Base-by-base conservation (phyloP, 805 yeast genomes). In the Sugiyamaella marilandica region DNA sequence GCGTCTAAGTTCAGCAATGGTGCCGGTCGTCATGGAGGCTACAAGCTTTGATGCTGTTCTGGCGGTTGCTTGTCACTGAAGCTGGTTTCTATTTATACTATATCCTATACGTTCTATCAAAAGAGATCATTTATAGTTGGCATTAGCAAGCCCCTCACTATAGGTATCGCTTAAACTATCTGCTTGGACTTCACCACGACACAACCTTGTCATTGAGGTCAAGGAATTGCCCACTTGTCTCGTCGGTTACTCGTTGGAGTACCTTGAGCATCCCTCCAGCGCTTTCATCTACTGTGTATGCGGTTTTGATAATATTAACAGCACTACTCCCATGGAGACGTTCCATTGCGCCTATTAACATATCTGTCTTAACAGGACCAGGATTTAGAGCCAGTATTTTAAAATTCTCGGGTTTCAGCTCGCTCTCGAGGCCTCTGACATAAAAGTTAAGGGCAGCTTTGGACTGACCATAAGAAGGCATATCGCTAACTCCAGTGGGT, bases 401-500 rank as follows among this genome's bases (percentile, higher is more conserved):
- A 51, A 64, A 69, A 0, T 62, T 67, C 34, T 66, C 64, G 1
- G 45, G 43, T 7, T 50, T 53, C 34, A 65, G 49, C 50, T 72
- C 74, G 32, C 14, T 13, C 34, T 65, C 55, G 31, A 72, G 41
- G 19, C 64, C 63, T 43, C 56, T 62, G 9, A 59, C 59, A 10
- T 66, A 51, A 56, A 61, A 66, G 61, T 72, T 71, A 51, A 71
- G 53, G 1, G 72, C 76, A 3, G 74, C 72, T 58, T 73, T 72
- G 11, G 73, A 65, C 36, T 59, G 60, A 2, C 74, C 74, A 52
- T 72, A 72, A 9, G 71, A 67, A 16, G 64, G 52, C 49, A 35
- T 33, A 7, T 16, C 29, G 16, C 36, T 44, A 26, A 45, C 26
- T 19, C 41, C 26, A 18, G 13, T 11, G 16, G 31, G 29, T n/a